Conservation (phyloP, 108 stramenopile genomes). For the Cyclotella atomus region DNA sequence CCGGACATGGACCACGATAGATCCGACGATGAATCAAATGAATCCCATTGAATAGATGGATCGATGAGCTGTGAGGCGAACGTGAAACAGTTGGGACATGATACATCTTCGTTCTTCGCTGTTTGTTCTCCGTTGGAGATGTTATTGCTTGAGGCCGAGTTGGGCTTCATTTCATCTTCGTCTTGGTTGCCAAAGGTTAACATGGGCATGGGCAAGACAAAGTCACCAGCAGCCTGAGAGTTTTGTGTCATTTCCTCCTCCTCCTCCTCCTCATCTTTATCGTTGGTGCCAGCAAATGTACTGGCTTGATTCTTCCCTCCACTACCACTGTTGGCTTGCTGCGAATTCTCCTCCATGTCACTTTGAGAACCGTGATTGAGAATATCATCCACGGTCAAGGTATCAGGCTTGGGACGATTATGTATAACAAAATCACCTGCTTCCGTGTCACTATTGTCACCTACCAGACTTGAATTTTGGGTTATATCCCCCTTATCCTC, state of each 20-base stretch:
- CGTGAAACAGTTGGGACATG: neutral
- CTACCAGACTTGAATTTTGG: too few species aligned
- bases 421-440: neutral
- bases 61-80: conserved; percentile 8
- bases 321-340: too few species aligned
- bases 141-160: neutral
- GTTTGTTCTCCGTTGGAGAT: neutral
- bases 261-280: neutral
- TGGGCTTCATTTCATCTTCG: neutral
- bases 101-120: neutral
- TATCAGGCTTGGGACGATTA: neutral
- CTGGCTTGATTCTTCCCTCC: too few species aligned
- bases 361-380: neutral
- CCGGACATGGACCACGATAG: conserved; percentile 14
- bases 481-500: neutral
- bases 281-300: too few species aligned
- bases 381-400: neutral
- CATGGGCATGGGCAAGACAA: conserved; percentile 1
- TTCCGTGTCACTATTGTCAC: neutral
- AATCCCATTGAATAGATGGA: conserved; percentile 21
- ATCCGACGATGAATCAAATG: conserved; percentile 21
- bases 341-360: neutral
- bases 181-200: conserved; percentile 20
- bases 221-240: neutral
- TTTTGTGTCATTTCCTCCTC: neutral